These are phyloP conservation scores for Orychophragmus violaceus DNA, from an alignment of 345 rosid genomes.

Conservation along the genomic window DNA sequence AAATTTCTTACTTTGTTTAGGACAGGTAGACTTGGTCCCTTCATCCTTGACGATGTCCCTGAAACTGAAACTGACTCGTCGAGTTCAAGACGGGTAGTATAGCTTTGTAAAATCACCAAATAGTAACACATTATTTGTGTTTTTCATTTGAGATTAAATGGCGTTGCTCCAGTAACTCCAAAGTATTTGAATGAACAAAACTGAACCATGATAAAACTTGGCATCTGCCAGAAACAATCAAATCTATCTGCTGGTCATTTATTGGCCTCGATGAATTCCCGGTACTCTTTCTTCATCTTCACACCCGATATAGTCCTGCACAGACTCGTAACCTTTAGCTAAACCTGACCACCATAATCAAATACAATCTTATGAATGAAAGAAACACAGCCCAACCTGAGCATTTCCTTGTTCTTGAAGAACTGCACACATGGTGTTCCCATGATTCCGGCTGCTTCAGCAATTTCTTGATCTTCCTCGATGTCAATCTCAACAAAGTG, in stretches of 20 bases:
- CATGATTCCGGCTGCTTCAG: slow-evolving; percentile 97
- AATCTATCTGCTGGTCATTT: slow-evolving; percentile 43
- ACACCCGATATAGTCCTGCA: slow-evolving; percentile 78
- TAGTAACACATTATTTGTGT: slow-evolving; percentile 11
- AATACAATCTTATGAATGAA: background rate
- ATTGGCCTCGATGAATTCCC: slow-evolving; percentile 76
- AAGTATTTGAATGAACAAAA: slow-evolving; percentile 30
- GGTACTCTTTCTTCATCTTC: slow-evolving; percentile 95
- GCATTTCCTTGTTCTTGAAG: slow-evolving; percentile 89
- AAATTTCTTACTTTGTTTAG: slow-evolving; percentile 85
- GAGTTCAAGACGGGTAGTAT: background rate
- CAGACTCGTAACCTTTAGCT: slow-evolving; percentile 3
- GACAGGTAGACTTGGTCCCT: slow-evolving; percentile 79
- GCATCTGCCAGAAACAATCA: slow-evolving; percentile 28
- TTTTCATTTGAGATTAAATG: slow-evolving; percentile 24
- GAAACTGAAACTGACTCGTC: slow-evolving; percentile 6
- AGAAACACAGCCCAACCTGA: slow-evolving; percentile 40
- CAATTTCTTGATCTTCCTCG: slow-evolving; percentile 91
- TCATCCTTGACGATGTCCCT: slow-evolving; percentile 87
- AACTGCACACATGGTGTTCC: slow-evolving; percentile 97
- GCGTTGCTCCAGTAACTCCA: slow-evolving; percentile 25
- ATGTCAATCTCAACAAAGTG: slow-evolving; percentile 94
- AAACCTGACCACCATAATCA: background rate
- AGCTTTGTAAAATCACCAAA: slow-evolving; percentile 4
- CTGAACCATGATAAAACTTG: slow-evolving; percentile 19